Base-by-base conservation (phyloP, 768 basidiomycete genomes). In the Mrakia gelida region DNA sequence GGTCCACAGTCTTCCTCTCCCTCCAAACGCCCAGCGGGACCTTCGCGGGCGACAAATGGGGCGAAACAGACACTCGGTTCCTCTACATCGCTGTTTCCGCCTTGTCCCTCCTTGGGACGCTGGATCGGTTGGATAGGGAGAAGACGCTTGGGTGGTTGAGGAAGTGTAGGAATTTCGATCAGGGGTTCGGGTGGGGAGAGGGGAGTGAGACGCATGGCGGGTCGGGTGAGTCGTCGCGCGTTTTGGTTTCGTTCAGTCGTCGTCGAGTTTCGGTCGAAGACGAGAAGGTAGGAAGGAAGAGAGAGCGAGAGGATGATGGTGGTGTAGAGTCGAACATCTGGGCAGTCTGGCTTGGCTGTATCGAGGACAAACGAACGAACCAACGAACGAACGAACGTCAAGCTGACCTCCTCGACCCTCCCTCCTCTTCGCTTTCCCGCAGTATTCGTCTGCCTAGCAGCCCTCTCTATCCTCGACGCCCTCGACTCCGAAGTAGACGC, bases 121-220 rank as follows among this genome's bases (percentile, higher is more conserved):
- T 97, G 52, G 87, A 90, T 79, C 87, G 87, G 30, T 86, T 98
- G 63, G 90, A 94, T 63, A 61, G 80, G 30, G 89, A 90, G 41
- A 89, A 87, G 81, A 90, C 92, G 0, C 89, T 92, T 13, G 86
- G 84, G 10, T 94, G 96, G 84, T 88, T 98, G 63, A 83, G 85
- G 32, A 86, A 88, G 52, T 98, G 97, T 85, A 88, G 87, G 82
- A 99, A 98, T 84, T 98, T 94, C 83, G 97, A 99, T 82, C 95
- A 95, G 6, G 97, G 94, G 0, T 99, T 96, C 82, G 96, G 97
- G 34, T 90, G 87, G 67, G 84, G 86, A 23, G 87, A 89, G 23
- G 97, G 95, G 0, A 94, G 92, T 0, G 97, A 99, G 85, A 94
- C 92, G 79, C 97, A 99, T 86, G 89, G 95, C 18, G 92, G 88